A percentile compares a stretch with the other conserved stretches of the same genome.
phyloP scores from a whole-genome alignment of 2,329 filamentous ascomycete species.

The Venturia asperata region DNA sequence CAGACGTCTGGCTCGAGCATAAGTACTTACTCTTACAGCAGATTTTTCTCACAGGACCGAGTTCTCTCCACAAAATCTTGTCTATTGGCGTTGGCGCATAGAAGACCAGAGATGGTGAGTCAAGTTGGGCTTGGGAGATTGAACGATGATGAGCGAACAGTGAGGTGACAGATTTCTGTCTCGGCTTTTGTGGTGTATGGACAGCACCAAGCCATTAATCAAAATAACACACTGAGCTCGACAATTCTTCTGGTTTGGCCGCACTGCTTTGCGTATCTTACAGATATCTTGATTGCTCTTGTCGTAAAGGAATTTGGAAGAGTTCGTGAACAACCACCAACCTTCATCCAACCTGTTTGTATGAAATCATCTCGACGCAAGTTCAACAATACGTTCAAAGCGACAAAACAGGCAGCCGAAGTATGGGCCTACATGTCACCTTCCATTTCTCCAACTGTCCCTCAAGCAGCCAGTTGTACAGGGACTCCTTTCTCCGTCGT shows the following conservation, averaged over 20 bases:
- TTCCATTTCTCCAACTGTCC: no score
- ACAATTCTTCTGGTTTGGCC: neutral
- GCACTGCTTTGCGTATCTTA: no score
- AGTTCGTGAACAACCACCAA: no score
- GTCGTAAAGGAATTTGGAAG: no score
- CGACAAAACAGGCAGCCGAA: no score
- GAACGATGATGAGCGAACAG: neutral
- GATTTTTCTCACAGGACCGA: neutral
- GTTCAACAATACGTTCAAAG: no score
- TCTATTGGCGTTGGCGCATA: neutral
- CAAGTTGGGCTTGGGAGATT: neutral
- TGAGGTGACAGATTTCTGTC: neutral
- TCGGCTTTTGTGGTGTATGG: neutral
- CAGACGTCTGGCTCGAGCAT: neutral
- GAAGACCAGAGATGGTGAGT: neutral
- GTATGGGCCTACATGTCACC: no score
- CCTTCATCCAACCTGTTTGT: no score
- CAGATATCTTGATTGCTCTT: no score
- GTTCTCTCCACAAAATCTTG: neutral
- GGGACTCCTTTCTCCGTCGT: no score
- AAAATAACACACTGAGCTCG: neutral
- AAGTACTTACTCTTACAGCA: neutral
- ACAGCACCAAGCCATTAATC: neutral
- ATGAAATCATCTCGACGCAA: no score
- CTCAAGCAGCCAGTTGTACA: no score